Conservation (phyloP, 306 rosid genomes). For the Rubus idaeus region DNA sequence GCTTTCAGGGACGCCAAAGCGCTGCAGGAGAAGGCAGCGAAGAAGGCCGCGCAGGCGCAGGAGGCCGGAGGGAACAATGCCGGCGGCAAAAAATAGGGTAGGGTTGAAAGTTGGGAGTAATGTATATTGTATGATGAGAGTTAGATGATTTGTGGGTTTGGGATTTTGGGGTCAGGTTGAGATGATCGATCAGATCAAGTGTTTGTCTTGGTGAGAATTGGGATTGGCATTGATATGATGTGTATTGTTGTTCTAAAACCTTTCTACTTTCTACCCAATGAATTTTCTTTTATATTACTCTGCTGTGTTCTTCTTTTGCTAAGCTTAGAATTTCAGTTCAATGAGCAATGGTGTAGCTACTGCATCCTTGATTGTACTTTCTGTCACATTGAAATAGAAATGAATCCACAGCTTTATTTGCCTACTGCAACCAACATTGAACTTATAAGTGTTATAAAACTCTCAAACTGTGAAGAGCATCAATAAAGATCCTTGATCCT, state of each 20-base stretch:
- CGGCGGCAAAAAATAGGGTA: conserved; percentile 40
- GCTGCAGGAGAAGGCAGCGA: conserved; percentile 61
- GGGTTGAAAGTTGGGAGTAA: conserved; percentile 12
- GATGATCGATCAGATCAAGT: not conserved
- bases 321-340: not conserved
- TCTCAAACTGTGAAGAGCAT: no score
- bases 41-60: conserved; percentile 50
- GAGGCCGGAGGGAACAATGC: conserved; percentile 35
- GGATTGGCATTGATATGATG: conserved; percentile 2
- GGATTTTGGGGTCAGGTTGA: conserved; percentile 3
- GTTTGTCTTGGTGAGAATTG: conserved; percentile 6
- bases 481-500: no score
- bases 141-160: conserved; percentile 14
- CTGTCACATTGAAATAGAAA: not conserved
- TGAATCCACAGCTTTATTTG: no score
- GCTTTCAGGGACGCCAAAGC: conserved; percentile 67
- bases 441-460: no score
- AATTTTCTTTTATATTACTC: not conserved
- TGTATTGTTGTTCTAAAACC: not conserved
- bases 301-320: not conserved
- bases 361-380: not conserved
- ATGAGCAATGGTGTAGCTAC: not conserved
- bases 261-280: not conserved
- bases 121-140: conserved; percentile 3
- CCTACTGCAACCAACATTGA: no score